Evolutionary conservation across 2,329 filamentous ascomycete genomes (phyloP).

Genomic region (Cordyceps pruinosa): DNA sequence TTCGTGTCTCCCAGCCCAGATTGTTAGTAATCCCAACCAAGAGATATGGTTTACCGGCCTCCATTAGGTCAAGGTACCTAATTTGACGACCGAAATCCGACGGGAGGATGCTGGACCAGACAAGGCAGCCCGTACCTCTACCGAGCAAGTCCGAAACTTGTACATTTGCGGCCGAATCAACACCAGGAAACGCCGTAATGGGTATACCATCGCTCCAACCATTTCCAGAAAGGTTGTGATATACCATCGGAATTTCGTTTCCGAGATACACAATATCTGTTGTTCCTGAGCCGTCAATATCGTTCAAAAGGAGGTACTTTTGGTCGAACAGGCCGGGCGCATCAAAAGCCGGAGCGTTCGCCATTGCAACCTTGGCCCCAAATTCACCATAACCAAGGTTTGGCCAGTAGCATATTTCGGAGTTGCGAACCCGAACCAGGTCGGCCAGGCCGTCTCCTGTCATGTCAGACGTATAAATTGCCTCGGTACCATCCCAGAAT

Average conservation of each 20-base stretch:
- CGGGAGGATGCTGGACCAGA: slow-evolving; percentile 13
- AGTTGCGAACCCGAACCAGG: slow-evolving; percentile 21
- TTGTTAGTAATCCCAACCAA: slow-evolving; percentile 17
- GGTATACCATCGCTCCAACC: slow-evolving; percentile 11
- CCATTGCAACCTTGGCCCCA: slow-evolving; percentile 23
- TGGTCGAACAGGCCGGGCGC: slow-evolving; percentile 15
- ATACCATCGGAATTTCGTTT: slow-evolving; percentile 14
- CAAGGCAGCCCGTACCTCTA: slow-evolving; percentile 18
- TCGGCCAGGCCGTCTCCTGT: slow-evolving; percentile 22
- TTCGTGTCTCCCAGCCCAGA: slow-evolving; percentile 16
- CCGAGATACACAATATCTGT: slow-evolving; percentile 23
- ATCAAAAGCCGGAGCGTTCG: slow-evolving; percentile 20
- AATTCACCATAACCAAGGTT: slow-evolving; percentile 29
- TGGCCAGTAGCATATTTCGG: slow-evolving; percentile 27
- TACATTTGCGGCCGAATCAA: slow-evolving; percentile 11
- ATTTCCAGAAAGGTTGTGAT: slow-evolving; percentile 19
- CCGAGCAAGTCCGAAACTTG: slow-evolving; percentile 19
- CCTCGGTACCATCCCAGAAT: slow-evolving; percentile 10
- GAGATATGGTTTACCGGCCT: slow-evolving; percentile 19
- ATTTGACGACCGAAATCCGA: not conserved
- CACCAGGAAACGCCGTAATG: slow-evolving; percentile 10
- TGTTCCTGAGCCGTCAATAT: slow-evolving; percentile 20
- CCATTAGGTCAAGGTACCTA: slow-evolving; percentile 18
- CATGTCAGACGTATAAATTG: slow-evolving; percentile 21
- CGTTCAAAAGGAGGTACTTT: slow-evolving; percentile 16